phyloP scores from a whole-genome alignment of 768 basidiomycete genomes.

The Suillus spraguei region DNA sequence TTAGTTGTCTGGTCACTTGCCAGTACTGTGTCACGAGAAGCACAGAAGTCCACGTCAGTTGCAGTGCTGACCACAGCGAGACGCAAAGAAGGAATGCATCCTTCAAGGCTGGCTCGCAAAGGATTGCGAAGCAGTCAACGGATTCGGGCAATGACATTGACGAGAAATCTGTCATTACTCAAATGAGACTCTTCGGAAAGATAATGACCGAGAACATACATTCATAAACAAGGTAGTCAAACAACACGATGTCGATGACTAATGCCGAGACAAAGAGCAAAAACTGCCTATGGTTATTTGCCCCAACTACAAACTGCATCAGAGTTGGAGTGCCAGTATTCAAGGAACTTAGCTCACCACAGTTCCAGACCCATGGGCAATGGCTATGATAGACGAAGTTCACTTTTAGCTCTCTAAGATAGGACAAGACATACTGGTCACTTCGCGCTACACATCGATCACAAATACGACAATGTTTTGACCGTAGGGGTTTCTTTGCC shows the following conservation, averaged over 20 bases:
- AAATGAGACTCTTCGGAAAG: neutral
- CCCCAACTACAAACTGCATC: conserved; percentile 60
- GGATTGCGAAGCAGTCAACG: conserved; percentile 28
- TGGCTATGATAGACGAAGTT: conserved; percentile 55
- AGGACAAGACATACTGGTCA: conserved; percentile 74
- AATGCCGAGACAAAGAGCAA: conserved; percentile 88
- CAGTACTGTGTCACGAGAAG: conserved; percentile 86
- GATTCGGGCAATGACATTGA: conserved; percentile 28
- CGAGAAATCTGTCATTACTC: conserved; percentile 53
- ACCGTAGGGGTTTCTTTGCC: conserved; percentile 89
- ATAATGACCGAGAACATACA: conserved; percentile 55
- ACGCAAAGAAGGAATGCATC: conserved; percentile 88
- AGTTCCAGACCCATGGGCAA: conserved; percentile 99
- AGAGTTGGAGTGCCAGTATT: neutral
- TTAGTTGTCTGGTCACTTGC: conserved; percentile 95
- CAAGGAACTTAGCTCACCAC: conserved; percentile 54
- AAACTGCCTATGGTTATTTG: conserved; percentile 95
- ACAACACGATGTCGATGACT: conserved; percentile 76
- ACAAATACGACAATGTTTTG: conserved; percentile 94
- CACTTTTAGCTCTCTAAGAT: neutral
- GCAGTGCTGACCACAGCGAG: conserved; percentile 84
- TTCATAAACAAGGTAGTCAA: conserved; percentile 82
- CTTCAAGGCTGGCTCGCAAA: conserved; percentile 71
- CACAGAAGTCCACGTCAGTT: conserved; percentile 92
- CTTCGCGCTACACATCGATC: conserved; percentile 87